Percentiles rank a stretch among this genome's conserved stretches.
phyloP scores from a whole-genome alignment of 2,329 filamentous ascomycete species.

The Calonectria pauciramosa region DNA sequence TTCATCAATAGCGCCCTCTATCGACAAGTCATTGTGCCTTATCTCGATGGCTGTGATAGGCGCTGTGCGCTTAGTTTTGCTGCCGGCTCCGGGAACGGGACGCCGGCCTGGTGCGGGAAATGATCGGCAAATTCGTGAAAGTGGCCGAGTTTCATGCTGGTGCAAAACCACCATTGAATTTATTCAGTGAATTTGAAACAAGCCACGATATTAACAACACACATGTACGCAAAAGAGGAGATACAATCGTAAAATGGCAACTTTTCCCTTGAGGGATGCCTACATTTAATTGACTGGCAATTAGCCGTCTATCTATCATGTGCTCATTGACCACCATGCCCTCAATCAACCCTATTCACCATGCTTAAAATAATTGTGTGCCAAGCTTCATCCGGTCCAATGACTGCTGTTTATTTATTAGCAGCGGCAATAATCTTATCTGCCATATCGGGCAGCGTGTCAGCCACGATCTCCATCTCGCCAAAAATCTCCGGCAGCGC shows the following conservation, averaged over 20 bases:
- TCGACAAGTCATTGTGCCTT: not conserved
- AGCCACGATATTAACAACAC: not conserved
- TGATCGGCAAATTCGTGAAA: not conserved
- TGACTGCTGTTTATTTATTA: not conserved
- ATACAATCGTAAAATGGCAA: not conserved
- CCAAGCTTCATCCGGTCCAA: not conserved
- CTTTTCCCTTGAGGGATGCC: not conserved
- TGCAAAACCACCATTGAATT: not conserved
- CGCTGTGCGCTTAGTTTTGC: not conserved
- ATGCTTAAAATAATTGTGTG: not conserved
- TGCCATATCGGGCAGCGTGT: conserved; percentile 34
- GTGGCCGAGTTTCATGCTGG: not conserved
- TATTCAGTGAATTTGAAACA: not conserved
- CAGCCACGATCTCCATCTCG: conserved; percentile 39
- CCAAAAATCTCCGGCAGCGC: conserved; percentile 35
- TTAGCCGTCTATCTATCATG: not conserved
- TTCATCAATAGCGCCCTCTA: not conserved
- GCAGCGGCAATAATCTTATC: conserved; percentile 34
- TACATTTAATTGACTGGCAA: not conserved
- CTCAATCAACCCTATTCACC: not conserved
- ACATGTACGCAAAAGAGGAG: not conserved
- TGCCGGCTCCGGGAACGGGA: not conserved
- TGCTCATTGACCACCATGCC: not conserved
- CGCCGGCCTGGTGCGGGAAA: not conserved
- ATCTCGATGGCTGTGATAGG: conserved; percentile 6